A percentile compares a stretch with the other conserved stretches of the same genome.
These are phyloP conservation scores for Neofusicoccum umdonicola DNA, from an alignment of 2,329 filamentous ascomycete genomes.

Conservation along the genomic window DNA sequence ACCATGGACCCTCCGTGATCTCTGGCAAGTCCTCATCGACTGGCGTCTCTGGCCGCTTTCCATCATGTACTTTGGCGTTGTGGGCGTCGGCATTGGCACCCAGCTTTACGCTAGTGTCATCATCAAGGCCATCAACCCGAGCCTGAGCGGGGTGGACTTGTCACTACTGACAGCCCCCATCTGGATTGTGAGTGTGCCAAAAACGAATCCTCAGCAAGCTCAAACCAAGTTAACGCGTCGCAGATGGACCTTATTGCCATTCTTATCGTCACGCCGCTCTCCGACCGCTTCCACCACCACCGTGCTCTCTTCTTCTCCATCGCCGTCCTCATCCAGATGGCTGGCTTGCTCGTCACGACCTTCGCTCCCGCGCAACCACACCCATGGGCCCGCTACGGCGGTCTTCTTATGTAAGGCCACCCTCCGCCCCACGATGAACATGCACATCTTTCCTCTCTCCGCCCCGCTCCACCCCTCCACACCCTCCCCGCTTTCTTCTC, in stretches of 20 bases:
- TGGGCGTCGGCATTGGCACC: slow-evolving; percentile 86
- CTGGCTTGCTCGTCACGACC: slow-evolving; percentile 74
- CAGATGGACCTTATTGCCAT: slow-evolving; percentile 88
- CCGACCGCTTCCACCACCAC: slow-evolving; percentile 79
- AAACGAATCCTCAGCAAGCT: not conserved
- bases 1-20: slow-evolving; percentile 70
- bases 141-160: slow-evolving; percentile 69
- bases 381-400: slow-evolving; percentile 82
- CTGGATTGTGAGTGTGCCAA: slow-evolving; percentile 68
- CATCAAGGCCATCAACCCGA: slow-evolving; percentile 73
- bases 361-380: slow-evolving; percentile 63
- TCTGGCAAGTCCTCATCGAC: slow-evolving; percentile 70
- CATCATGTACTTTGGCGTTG: slow-evolving; percentile 93
- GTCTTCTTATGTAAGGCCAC: slow-evolving; percentile 55
- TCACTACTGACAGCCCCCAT: slow-evolving; percentile 86
- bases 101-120: slow-evolving; percentile 87
- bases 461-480: slow-evolving; percentile 1
- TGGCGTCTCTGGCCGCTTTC: slow-evolving; percentile 86
- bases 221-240: not conserved
- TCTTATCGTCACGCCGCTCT: slow-evolving; percentile 77
- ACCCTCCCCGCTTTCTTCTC: not conserved
- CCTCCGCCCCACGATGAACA: not conserved
- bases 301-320: slow-evolving; percentile 78
- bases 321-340: slow-evolving; percentile 75
- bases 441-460: not conserved